These are phyloP conservation scores for Dioszegia hungarica DNA, from an alignment of 768 basidiomycete genomes.

Conservation along the genomic window DNA sequence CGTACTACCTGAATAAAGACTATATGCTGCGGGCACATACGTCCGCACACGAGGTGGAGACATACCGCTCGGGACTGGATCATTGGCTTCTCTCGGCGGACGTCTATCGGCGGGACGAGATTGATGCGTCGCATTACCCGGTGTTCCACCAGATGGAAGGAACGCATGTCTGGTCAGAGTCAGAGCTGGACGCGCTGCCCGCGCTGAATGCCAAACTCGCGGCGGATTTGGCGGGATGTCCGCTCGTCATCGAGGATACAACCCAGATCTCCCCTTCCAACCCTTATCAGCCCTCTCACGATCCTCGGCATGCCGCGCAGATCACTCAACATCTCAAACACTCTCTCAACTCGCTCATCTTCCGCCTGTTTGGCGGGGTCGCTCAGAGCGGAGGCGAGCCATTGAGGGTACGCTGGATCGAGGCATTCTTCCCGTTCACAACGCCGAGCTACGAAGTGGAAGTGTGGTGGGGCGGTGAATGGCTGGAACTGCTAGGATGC, in stretches of 20 bases:
- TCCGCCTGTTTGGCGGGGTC: constrained; percentile 70
- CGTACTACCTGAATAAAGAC: constrained; percentile 87
- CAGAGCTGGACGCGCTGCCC: constrained; percentile 57
- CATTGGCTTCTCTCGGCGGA: constrained; percentile 91
- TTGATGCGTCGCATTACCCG: constrained; percentile 92
- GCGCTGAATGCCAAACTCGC: constrained; percentile 67
- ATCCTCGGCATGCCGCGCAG: constrained; percentile 65
- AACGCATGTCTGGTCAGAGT: constrained; percentile 63
- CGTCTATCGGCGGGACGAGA: constrained; percentile 96
- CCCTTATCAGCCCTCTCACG: constrained; percentile 73
- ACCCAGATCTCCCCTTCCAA: constrained; percentile 69
- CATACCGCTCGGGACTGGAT: constrained; percentile 66
- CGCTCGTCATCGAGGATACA: constrained; percentile 82
- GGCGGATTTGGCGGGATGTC: constrained; percentile 60
- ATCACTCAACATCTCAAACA: constrained; percentile 83
- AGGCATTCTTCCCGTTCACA: constrained; percentile 97
- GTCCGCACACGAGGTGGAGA: constrained; percentile 95
- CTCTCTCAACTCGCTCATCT: constrained; percentile 77
- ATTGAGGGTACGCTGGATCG: constrained; percentile 89
- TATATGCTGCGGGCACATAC: constrained; percentile 96
- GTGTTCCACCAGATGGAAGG: constrained; percentile 99
- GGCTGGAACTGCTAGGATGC: constrained; percentile 92
- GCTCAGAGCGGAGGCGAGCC: constrained; percentile 59
- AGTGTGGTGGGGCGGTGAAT: constrained; percentile 90
- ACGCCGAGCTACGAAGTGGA: constrained; percentile 97